A percentile compares a stretch with the other conserved stretches of the same genome.
These are phyloP conservation scores for Hyphopichia khmerensis DNA, from an alignment of 1,139 yeast genomes.

Conservation along the genomic window DNA sequence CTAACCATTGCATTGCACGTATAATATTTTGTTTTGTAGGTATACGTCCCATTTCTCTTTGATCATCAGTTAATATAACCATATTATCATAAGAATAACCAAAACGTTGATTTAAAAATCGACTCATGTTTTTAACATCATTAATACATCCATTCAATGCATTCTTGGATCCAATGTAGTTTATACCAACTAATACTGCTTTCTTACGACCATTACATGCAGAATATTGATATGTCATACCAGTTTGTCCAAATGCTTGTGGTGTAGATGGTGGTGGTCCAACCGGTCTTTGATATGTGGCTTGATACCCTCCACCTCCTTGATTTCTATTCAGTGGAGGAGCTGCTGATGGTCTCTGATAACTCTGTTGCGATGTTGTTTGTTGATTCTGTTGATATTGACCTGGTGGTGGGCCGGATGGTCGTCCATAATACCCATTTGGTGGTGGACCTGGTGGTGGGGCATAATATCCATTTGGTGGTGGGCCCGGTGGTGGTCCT, in stretches of 20 bases:
- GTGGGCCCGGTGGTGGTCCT: background rate
- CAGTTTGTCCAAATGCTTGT: constrained; percentile 31
- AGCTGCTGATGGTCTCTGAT: constrained; percentile 3
- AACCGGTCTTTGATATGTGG: constrained; percentile 8
- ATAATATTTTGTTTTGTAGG: constrained; percentile 80
- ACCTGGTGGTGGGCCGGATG: constrained; percentile 12
- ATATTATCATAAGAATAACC: constrained; percentile 80
- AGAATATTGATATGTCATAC: constrained; percentile 61
- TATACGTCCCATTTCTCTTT: constrained; percentile 56
- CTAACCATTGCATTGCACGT: constrained; percentile 91
- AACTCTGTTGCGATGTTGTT: constrained; percentile 2
- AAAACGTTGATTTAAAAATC: constrained; percentile 52
- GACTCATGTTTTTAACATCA: constrained; percentile 65
- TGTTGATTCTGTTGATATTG: constrained; percentile 12
- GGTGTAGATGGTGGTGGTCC: constrained; percentile 31
- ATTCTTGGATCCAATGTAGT: constrained; percentile 74
- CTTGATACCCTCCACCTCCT: constrained; percentile 2
- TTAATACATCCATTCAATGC: constrained; percentile 85
- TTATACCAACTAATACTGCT: constrained; percentile 84
- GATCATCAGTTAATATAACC: constrained; percentile 81
- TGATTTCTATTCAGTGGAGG: constrained; percentile 3
- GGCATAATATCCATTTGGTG: too few species aligned
- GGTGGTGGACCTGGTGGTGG: background rate
- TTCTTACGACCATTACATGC: constrained; percentile 74
- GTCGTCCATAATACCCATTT: background rate